A percentile compares a stretch with the other conserved stretches of the same genome.
Conservation (phyloP, 345 rosid genomes). For the Iberis pinnata region DNA sequence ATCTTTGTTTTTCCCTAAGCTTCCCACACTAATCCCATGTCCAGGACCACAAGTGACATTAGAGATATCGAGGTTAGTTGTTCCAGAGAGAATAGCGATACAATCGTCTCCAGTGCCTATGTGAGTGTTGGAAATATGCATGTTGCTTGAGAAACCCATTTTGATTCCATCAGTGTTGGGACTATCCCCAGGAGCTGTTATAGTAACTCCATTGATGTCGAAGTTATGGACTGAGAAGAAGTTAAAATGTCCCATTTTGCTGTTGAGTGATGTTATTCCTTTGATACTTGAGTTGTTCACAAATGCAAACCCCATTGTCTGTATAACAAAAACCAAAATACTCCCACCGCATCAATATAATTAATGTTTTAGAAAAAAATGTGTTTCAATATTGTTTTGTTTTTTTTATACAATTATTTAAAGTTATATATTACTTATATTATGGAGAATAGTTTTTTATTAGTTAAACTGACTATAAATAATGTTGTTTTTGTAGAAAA, state of each 20-base stretch:
- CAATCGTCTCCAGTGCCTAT: constrained; percentile 10
- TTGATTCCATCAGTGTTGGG: constrained; percentile 13
- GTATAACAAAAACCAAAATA: not conserved
- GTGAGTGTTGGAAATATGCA: not conserved
- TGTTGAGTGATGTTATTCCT: too few species aligned
- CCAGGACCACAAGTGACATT: not conserved
- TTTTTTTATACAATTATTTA: too few species aligned
- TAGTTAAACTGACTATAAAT: too few species aligned
- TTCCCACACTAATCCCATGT: constrained; percentile 1
- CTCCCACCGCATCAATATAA: too few species aligned
- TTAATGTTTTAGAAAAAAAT: too few species aligned
- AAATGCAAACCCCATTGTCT: constrained; percentile 10
- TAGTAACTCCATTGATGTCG: too few species aligned
- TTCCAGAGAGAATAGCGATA: constrained; percentile 9
- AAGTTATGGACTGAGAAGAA: too few species aligned
- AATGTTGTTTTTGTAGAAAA: too few species aligned
- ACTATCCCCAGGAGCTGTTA: not conserved
- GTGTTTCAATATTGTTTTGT: too few species aligned
- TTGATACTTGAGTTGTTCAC: not conserved
- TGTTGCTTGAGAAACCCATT: not conserved
- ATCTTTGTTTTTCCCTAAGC: not conserved
- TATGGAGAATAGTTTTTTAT: too few species aligned
- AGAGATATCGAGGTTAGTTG: not conserved
- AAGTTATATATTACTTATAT: too few species aligned
- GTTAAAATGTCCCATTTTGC: too few species aligned